A percentile compares a stretch with the other conserved stretches of the same genome.
These are phyloP conservation scores for Fusarium buharicum DNA, from an alignment of 2,329 filamentous ascomycete genomes.

Conservation along the genomic window DNA sequence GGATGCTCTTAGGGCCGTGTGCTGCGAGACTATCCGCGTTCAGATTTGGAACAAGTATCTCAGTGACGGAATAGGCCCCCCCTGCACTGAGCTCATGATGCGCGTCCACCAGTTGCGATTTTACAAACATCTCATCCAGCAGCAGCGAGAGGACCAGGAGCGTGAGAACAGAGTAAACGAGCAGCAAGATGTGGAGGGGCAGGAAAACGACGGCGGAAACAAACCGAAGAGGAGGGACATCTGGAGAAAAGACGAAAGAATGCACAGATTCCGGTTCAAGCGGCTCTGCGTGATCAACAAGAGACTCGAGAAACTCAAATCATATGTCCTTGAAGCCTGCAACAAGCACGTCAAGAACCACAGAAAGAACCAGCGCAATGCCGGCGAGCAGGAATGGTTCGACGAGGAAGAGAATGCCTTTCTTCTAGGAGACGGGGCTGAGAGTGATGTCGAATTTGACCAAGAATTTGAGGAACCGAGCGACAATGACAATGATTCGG, in stretches of 20 bases:
- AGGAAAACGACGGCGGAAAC: not conserved
- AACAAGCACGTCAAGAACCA: slow-evolving; percentile 13
- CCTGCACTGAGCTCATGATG: slow-evolving; percentile 15
- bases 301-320: slow-evolving; percentile 6
- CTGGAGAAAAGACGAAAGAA: slow-evolving; percentile 17
- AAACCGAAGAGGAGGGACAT: slow-evolving; percentile 16
- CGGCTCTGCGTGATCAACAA: not conserved
- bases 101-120: slow-evolving; percentile 30
- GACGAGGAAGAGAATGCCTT: not conserved
- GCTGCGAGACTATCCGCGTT: slow-evolving; percentile 52
- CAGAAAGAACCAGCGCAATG: not conserved
- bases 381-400: not conserved
- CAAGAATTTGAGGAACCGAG: not conserved
- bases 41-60: slow-evolving; percentile 47
- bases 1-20: slow-evolving; percentile 47
- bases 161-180: too few species aligned
- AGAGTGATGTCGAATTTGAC: not conserved
- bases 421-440: not conserved
- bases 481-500: slow-evolving; percentile 19
- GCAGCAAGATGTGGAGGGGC: too few species aligned
- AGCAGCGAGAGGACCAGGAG: not conserved
- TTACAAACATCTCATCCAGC: slow-evolving; percentile 8
- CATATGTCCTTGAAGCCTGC: slow-evolving; percentile 25
- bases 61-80: slow-evolving; percentile 1
- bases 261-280: slow-evolving; percentile 5